Conservation (phyloP, 768 basidiomycete genomes). For the Termitomyces sp. region DNA sequence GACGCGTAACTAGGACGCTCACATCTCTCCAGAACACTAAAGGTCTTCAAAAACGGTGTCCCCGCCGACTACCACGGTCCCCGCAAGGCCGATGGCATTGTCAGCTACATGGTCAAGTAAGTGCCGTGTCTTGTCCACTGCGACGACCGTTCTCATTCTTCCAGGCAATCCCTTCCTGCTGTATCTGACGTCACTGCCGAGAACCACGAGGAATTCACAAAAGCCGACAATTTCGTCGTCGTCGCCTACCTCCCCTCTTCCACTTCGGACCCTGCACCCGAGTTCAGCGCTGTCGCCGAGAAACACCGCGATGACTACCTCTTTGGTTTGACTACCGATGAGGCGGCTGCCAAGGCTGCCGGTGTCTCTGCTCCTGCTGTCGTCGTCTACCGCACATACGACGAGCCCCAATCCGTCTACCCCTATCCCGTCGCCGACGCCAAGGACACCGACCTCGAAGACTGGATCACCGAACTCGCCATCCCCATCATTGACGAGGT, state of each 20-base stretch:
- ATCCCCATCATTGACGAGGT: conserved; percentile 91
- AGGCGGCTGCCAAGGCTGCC: conserved; percentile 59
- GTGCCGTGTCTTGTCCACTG: conserved; percentile 18
- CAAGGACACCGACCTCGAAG: conserved; percentile 56
- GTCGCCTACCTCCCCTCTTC: conserved; percentile 79
- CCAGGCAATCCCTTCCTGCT: conserved; percentile 87
- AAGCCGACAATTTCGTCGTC: conserved; percentile 85
- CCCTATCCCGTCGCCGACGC: conserved; percentile 57
- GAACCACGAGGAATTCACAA: conserved; percentile 81
- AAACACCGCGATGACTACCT: conserved; percentile 90
- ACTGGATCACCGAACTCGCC: conserved; percentile 79
- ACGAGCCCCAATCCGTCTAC: conserved; percentile 71
- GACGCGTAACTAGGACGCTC: background rate
- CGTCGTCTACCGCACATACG: conserved; percentile 89
- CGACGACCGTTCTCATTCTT: background rate
- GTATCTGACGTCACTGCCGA: conserved; percentile 74
- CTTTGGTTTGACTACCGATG: conserved; percentile 82
- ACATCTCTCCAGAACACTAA: conserved; percentile 59
- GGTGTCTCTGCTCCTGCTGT: conserved; percentile 79
- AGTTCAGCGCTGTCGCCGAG: conserved; percentile 79
- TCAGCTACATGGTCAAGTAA: conserved; percentile 95
- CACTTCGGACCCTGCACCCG: conserved; percentile 61
- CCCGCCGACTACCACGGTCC: conserved; percentile 81
- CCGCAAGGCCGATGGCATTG: conserved; percentile 91
- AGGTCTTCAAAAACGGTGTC: conserved; percentile 86